These are phyloP conservation scores for Pythium plurisporium DNA, from an alignment of 352 stramenopile genomes.

Conservation along the genomic window DNA sequence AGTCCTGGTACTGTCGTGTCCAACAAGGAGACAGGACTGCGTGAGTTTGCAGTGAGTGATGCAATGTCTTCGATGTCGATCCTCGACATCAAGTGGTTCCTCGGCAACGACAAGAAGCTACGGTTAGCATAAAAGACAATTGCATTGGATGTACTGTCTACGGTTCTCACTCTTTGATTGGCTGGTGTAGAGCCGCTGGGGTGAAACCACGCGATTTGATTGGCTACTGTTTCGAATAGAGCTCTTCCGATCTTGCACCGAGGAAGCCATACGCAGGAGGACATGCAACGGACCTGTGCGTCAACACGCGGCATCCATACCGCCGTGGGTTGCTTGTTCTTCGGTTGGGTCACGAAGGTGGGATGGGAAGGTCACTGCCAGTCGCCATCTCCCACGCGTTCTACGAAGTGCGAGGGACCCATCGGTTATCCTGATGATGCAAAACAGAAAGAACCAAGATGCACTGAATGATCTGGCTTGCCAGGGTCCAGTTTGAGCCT, in stretches of 20 bases:
- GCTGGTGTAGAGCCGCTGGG: too few species aligned
- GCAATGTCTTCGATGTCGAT: slow-evolving; percentile 26
- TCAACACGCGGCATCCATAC: background rate
- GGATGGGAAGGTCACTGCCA: too few species aligned
- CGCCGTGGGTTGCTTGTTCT: background rate
- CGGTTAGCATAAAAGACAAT: background rate
- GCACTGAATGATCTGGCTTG: too few species aligned
- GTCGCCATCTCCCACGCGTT: too few species aligned
- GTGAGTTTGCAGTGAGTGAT: slow-evolving; percentile 26
- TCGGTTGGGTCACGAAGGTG: background rate
- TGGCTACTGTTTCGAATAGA: background rate
- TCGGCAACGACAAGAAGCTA: slow-evolving; percentile 23
- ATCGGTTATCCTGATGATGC: too few species aligned
- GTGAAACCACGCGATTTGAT: too few species aligned
- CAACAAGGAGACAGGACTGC: background rate
- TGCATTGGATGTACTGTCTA: slow-evolving; percentile 2
- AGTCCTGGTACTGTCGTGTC: background rate
- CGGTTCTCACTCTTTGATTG: background rate
- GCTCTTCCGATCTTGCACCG: too few species aligned
- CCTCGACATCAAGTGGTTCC: slow-evolving; percentile 31
- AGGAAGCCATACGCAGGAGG: background rate
- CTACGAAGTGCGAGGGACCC: too few species aligned
- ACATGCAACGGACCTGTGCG: background rate
- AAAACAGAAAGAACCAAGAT: too few species aligned
- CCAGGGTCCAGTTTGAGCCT: too few species aligned